Conservation (phyloP, 2,329 filamentous ascomycete genomes). For the Emmonsiellopsis sp. region DNA sequence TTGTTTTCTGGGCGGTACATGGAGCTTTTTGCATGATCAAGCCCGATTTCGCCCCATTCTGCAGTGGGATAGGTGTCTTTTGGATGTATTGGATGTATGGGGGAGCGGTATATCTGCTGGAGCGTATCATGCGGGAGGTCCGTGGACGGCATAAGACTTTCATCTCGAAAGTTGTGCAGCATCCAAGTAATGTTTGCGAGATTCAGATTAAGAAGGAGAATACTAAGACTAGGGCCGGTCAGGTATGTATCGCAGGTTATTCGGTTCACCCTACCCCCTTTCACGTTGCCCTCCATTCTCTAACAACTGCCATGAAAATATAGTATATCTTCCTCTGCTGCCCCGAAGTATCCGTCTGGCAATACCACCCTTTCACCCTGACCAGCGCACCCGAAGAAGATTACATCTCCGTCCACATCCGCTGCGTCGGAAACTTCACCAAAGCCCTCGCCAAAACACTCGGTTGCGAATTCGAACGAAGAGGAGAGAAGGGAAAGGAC, state of each 20-base stretch:
- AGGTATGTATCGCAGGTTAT: constrained; percentile 28
- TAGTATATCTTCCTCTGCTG: constrained; percentile 82
- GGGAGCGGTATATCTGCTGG: constrained; percentile 70
- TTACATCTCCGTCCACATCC: constrained; percentile 79
- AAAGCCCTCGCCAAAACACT: constrained; percentile 58
- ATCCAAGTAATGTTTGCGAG: constrained; percentile 80
- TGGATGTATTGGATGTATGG: constrained; percentile 88
- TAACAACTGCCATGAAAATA: constrained; percentile 9
- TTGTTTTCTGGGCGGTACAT: constrained; percentile 85
- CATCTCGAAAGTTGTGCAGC: constrained; percentile 81
- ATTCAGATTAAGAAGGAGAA: constrained; percentile 89
- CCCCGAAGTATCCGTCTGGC: constrained; percentile 76
- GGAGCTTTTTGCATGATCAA: constrained; percentile 88
- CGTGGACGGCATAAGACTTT: constrained; percentile 75
- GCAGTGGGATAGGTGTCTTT: constrained; percentile 68
- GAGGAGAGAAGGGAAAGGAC: constrained; percentile 20
- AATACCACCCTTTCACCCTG: constrained; percentile 80
- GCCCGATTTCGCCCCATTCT: constrained; percentile 64
- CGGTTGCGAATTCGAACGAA: constrained; percentile 64
- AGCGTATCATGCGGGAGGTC: constrained; percentile 68
- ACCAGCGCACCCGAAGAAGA: constrained; percentile 84
- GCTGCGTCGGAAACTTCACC: constrained; percentile 76
- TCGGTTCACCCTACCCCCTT: not conserved
- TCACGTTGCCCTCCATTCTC: not conserved
- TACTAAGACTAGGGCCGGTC: constrained; percentile 70